Evolutionary conservation across 1,284 basidiomycete species (phyloP).

Genomic region (Cutaneotrichosporon curvatum): DNA sequence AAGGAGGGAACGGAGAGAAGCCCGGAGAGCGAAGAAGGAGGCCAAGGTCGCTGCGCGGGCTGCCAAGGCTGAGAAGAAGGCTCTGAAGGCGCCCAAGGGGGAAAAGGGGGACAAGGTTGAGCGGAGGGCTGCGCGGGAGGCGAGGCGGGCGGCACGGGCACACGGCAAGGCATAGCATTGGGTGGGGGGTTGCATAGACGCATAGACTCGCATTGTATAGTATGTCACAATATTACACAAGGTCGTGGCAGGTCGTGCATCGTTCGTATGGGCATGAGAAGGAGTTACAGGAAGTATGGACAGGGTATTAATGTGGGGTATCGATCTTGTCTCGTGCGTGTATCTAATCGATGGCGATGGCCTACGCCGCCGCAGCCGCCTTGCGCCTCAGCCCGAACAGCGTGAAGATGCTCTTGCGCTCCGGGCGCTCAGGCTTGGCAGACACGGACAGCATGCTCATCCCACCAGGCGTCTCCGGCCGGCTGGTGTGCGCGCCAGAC

Average conservation of each 20-base stretch:
- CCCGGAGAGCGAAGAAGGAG: background rate
- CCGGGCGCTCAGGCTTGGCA: background rate
- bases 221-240: background rate
- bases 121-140: background rate
- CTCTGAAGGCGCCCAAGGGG: background rate
- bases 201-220: background rate
- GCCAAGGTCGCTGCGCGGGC: constrained; percentile 1
- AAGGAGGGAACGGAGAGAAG: background rate
- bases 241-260: background rate
- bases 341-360: too few relatives aligned
- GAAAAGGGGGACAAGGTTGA: background rate
- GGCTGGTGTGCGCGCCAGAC: background rate
- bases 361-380: too few relatives aligned
- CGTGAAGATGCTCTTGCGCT: constrained; percentile 5
- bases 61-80: background rate
- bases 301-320: background rate
- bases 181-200: too few relatives aligned
- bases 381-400: background rate
- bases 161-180: background rate
- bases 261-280: too few relatives aligned
- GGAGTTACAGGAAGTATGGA: too few relatives aligned
- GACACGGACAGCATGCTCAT: background rate
- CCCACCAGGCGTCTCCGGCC: background rate
- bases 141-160: background rate
- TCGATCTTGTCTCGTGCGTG: background rate